Percentiles rank a stretch among this genome's conserved stretches.
Conservation (phyloP, 1,284 basidiomycete genomes). For the Apiotrichum porosum region DNA sequence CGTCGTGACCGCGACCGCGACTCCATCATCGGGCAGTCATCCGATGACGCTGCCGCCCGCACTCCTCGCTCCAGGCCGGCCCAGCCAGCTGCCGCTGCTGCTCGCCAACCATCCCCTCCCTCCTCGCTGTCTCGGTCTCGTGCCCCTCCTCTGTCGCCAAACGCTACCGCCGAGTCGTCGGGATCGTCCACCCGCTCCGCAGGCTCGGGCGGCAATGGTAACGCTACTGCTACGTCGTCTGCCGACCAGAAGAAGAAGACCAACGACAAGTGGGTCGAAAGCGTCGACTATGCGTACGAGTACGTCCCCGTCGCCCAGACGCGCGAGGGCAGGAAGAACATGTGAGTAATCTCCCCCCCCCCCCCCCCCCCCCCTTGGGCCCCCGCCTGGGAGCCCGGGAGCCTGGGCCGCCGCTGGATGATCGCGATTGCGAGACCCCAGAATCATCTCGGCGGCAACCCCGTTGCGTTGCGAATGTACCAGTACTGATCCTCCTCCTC, state of each 20-base stretch:
- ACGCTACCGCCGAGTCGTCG: neutral
- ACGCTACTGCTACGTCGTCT: neutral
- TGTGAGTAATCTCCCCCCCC: conserved; percentile 30
- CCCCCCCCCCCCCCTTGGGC: neutral
- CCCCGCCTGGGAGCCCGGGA: too few species aligned
- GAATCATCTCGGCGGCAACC: too few species aligned
- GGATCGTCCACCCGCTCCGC: neutral
- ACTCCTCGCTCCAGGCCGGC: neutral
- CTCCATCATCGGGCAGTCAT: too few species aligned
- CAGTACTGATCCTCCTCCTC: too few species aligned
- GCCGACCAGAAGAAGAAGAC: neutral
- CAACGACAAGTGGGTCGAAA: conserved; percentile 25
- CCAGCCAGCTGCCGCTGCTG: neutral
- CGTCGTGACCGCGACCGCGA: too few species aligned
- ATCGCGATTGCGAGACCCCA: too few species aligned
- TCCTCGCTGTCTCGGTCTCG: neutral
- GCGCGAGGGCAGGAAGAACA: conserved; percentile 18
- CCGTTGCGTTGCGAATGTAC: too few species aligned
- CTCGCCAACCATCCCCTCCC: neutral
- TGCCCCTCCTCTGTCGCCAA: neutral
- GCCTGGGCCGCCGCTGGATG: too few species aligned
- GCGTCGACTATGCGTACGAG: conserved; percentile 43
- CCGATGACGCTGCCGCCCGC: neutral
- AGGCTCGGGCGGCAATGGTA: neutral
- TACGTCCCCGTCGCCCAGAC: conserved; percentile 40